Conservation (phyloP, 2,329 filamentous ascomycete genomes). For the Scedosporium apiospermum region DNA sequence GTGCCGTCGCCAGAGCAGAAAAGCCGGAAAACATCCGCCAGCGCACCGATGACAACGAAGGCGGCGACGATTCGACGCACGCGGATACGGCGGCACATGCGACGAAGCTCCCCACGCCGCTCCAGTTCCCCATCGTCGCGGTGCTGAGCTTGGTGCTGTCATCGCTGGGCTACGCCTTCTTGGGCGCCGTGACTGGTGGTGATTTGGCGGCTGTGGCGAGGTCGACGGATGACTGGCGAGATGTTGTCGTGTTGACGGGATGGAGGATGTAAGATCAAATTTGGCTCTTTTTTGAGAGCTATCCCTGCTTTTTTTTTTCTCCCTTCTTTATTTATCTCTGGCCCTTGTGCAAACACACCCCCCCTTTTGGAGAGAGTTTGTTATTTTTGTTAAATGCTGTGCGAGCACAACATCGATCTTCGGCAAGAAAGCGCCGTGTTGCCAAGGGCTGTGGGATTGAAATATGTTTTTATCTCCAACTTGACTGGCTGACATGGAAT, state of each 20-base stretch:
- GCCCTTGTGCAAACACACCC: not conserved
- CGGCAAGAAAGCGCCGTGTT: too few species aligned
- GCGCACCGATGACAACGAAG: not conserved
- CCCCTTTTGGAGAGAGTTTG: too few species aligned
- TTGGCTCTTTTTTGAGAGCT: not conserved
- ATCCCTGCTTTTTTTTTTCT: not conserved
- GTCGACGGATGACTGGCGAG: conserved; percentile 49
- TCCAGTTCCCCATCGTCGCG: conserved; percentile 45
- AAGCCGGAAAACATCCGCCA: not conserved
- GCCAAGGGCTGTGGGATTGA: not conserved
- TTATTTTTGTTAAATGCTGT: too few species aligned
- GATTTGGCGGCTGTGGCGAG: conserved; percentile 61
- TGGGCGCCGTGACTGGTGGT: conserved; percentile 48
- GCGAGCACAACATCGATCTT: too few species aligned
- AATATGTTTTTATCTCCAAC: not conserved
- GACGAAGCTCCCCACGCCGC: conserved; percentile 28
- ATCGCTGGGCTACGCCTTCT: conserved; percentile 52
- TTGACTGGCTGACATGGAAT: conserved; percentile 3
- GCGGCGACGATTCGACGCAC: not conserved
- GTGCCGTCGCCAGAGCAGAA: not conserved
- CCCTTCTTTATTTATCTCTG: not conserved
- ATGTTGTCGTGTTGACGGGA: conserved; percentile 33
- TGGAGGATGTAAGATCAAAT: conserved; percentile 44
- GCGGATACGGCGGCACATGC: not conserved
- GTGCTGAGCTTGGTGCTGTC: conserved; percentile 52